phyloP scores from a whole-genome alignment of 2,329 filamentous ascomycete genomes.

The Raffaelea ambrosiae region DNA sequence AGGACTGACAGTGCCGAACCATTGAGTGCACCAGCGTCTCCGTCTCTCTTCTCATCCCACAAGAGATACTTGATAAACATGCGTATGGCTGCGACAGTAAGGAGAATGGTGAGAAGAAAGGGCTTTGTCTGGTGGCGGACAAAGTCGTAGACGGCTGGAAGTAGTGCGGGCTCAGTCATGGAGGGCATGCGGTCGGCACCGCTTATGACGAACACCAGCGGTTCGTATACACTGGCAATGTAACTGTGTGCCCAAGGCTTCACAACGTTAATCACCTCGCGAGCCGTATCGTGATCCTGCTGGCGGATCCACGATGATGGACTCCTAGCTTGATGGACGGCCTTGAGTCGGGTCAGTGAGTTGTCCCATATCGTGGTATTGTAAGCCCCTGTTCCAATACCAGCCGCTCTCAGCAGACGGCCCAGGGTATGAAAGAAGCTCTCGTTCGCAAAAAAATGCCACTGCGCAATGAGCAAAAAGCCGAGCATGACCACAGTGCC shows the following conservation, averaged over 20 bases:
- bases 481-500: constrained; percentile 65
- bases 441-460: constrained; percentile 64
- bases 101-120: constrained; percentile 55
- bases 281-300: constrained; percentile 71
- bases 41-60: constrained; percentile 28
- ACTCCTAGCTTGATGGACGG: constrained; percentile 66
- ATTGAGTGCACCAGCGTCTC: constrained; percentile 27
- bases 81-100: constrained; percentile 55
- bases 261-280: constrained; percentile 66
- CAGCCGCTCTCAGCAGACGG: constrained; percentile 19
- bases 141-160: constrained; percentile 60
- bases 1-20: constrained; percentile 49
- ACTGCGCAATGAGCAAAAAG: constrained; percentile 65
- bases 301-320: constrained; percentile 67
- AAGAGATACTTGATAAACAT: constrained; percentile 68
- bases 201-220: constrained; percentile 62
- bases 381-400: constrained; percentile 6
- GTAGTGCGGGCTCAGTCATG: constrained; percentile 36
- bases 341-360: constrained; percentile 38
- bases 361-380: constrained; percentile 16
- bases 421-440: constrained; percentile 29
- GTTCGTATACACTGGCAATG: constrained; percentile 65
- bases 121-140: constrained; percentile 47
- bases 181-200: constrained; percentile 57
- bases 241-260: constrained; percentile 65